A percentile compares a stretch with the other conserved stretches of the same genome.
Conservation (phyloP, 306 rosid species). For the Astragalus membranaceus region DNA sequence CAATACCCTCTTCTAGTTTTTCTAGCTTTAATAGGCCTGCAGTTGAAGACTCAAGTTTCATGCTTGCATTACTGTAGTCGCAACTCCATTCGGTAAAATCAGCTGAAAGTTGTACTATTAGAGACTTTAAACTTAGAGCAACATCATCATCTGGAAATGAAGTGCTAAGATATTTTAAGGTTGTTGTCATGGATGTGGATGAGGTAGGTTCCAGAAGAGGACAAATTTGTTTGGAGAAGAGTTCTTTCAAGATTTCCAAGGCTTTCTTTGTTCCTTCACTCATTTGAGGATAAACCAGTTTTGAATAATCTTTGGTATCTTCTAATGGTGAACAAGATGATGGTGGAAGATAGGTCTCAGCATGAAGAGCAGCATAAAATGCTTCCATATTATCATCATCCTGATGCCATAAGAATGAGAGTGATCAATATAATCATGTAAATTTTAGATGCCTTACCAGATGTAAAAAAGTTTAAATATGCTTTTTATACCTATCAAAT, state of each 20-base stretch:
- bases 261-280: constrained; percentile 12
- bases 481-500: too few species aligned
- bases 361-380: constrained; percentile 31
- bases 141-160: not conserved
- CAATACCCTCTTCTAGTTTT: not conserved
- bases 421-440: too few species aligned
- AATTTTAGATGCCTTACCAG: too few species aligned
- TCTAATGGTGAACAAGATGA: not conserved
- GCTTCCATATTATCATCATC: constrained; percentile 21
- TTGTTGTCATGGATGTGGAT: not conserved
- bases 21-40: not conserved
- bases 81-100: constrained; percentile 1
- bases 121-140: not conserved
- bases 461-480: too few species aligned
- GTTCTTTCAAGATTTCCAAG: constrained; percentile 1
- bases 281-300: constrained; percentile 9
- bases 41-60: constrained; percentile 1
- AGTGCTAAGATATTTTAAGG: not conserved
- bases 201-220: not conserved
- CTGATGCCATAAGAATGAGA: too few species aligned
- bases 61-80: constrained; percentile 8
- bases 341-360: constrained; percentile 11
- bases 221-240: not conserved
- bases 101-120: not conserved
- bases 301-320: not conserved